Base-by-base conservation (phyloP, 176 grass and related monocot genomes). In the Aechmea fasciata region DNA sequence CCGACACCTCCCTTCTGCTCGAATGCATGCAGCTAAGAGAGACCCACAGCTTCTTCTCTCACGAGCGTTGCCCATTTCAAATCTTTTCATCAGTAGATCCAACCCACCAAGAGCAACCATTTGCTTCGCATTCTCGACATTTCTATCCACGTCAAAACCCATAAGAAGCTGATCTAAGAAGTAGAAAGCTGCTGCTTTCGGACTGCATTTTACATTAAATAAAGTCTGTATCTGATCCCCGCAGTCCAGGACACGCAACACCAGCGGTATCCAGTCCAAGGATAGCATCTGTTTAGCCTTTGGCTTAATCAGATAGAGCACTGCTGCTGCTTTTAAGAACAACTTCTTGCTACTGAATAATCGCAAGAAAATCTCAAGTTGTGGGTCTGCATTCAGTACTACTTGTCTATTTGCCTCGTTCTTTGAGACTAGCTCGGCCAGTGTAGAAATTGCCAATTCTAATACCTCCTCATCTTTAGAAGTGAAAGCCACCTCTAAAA, bases 201-300 rank as follows among this genome's bases (percentile, higher is more conserved):
- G 89, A 74, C 74, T 68, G 26, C 84, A 90, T 85, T 85, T 84
- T 57, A 93, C 54, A 65, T 54, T 83, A 81, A 82, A 90, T 49
- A 89, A 75, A 72, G 67, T 81, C 63, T 90, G 94, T 48, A 85
- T 51, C 69, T 90, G 78, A 63, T 93, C 82, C 12, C 86, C 94
- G 33, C 76, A 83, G 57, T 99, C 89, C 79, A 99, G 71, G 79
- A 99, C 76, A 64, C 68, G 77, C 63, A 99, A 59, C 49, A 90
- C 90, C 72, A 93, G 69, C 18, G 90, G 82, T 67, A 99, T 79
- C 94, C 94, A 99, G 72, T 99, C 94, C 72, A 87, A 67, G 10
- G 89, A 93, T 63, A 99, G 68, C 94, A 99, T 99, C 66, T 99
- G 94, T 73, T 99, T 99, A 28, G 94, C 94, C 77, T 85, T 99